Conservation (phyloP, 129 eudicot species). For the Tagetes erecta region DNA sequence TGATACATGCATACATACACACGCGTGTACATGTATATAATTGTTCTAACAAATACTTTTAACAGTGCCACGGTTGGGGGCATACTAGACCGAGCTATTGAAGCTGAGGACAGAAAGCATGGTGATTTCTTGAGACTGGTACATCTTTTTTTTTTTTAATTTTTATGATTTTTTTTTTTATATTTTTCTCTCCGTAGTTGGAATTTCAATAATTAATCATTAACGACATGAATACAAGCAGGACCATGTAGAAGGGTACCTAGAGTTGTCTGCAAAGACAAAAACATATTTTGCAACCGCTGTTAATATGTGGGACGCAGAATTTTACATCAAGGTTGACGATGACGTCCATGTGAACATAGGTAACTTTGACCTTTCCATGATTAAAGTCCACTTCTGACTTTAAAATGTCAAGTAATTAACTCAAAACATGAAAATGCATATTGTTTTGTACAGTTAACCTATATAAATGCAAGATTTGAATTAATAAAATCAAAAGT, state of each 20-base stretch:
- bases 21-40: neutral
- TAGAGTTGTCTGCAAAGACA: slow-evolving; percentile 87
- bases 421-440: neutral
- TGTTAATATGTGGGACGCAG: slow-evolving; percentile 88
- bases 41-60: neutral
- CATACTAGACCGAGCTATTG: slow-evolving; percentile 78
- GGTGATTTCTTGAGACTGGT: slow-evolving; percentile 88
- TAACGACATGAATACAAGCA: slow-evolving; percentile 23
- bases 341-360: slow-evolving; percentile 93
- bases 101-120: slow-evolving; percentile 79
- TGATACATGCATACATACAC: neutral
- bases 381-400: slow-evolving; percentile 2
- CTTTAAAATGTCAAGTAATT: neutral
- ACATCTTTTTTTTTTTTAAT: neutral
- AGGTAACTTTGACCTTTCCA: slow-evolving; percentile 47
- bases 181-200: neutral
- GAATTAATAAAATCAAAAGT: neutral
- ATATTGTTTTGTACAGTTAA: neutral
- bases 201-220: slow-evolving; percentile 10
- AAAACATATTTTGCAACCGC: slow-evolving; percentile 84
- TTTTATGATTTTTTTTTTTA: neutral
- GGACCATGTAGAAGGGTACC: slow-evolving; percentile 91
- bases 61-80: slow-evolving; percentile 78
- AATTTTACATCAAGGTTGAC: slow-evolving; percentile 87
- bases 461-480: neutral